Conservation (phyloP, 768 basidiomycete species). For the Termitomyces sp. region DNA sequence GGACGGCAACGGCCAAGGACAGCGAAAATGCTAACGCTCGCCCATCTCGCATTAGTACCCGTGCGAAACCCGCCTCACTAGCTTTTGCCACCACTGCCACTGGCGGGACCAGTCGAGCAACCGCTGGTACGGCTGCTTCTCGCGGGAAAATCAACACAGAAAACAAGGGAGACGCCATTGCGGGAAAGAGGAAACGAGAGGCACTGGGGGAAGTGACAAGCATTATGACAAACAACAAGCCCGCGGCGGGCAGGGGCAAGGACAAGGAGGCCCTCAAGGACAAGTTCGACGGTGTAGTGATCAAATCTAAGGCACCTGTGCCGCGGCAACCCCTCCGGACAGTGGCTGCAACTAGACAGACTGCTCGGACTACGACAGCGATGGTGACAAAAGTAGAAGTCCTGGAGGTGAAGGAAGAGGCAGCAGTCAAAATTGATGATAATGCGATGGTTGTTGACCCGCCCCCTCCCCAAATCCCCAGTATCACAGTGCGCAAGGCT, state of each 20-base stretch:
- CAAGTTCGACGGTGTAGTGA: conserved; percentile 58
- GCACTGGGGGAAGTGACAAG: conserved; percentile 71
- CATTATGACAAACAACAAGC: conserved; percentile 39
- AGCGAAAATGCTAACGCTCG: conserved; percentile 73
- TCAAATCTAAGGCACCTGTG: conserved; percentile 42
- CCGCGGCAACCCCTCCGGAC: conserved; percentile 52
- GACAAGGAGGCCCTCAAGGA: conserved; percentile 49
- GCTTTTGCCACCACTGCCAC: conserved; percentile 29
- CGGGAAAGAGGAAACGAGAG: conserved; percentile 74
- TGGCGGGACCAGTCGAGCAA: conserved; percentile 34
- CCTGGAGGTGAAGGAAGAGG: conserved; percentile 23
- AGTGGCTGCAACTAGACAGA: conserved; percentile 40
- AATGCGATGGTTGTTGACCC: conserved; percentile 52
- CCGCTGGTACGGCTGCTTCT: conserved; percentile 45
- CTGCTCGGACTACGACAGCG: conserved; percentile 21
- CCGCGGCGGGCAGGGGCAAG: conserved; percentile 43
- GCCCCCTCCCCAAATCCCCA: conserved; percentile 31
- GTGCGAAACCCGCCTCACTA: conserved; percentile 51
- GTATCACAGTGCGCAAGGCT: conserved; percentile 34
- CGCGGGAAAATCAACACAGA: conserved; percentile 40
- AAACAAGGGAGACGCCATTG: conserved; percentile 40
- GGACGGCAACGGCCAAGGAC: conserved; percentile 50
- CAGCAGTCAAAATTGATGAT: conserved; percentile 29
- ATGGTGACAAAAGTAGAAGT: conserved; percentile 9
- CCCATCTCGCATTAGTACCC: conserved; percentile 51